Evolutionary conservation across 2,329 filamentous ascomycete genomes (phyloP).

Genomic region (Zasmidium angulare): DNA sequence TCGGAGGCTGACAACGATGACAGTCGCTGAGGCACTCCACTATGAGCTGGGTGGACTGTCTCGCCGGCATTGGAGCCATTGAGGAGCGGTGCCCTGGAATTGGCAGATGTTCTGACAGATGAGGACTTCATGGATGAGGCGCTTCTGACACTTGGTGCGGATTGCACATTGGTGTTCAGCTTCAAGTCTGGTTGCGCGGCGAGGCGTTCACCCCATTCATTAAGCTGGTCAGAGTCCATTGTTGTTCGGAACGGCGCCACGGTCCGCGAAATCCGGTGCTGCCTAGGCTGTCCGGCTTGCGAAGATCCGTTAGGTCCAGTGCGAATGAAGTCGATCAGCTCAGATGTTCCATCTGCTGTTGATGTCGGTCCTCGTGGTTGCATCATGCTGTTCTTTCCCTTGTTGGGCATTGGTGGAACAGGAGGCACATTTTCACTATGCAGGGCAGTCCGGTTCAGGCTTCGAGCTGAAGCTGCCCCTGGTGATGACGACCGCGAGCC

Average conservation of each 20-base stretch:
- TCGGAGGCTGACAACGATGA: constrained; percentile 4
- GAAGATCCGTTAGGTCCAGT: constrained; percentile 66
- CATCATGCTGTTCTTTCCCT: constrained; percentile 22
- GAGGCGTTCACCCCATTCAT: constrained; percentile 33
- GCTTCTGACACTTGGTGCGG: constrained; percentile 15
- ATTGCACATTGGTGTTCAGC: constrained; percentile 18
- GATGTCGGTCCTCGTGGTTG: constrained; percentile 57
- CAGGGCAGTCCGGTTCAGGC: constrained; percentile 15
- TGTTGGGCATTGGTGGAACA: constrained; percentile 27
- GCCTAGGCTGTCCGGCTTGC: constrained; percentile 27
- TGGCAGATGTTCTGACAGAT: constrained; percentile 39
- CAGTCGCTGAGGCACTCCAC: constrained; percentile 16
- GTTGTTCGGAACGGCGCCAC: constrained; percentile 83
- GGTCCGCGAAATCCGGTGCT: constrained; percentile 74
- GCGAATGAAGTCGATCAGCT: constrained; percentile 93
- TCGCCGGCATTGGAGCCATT: constrained; percentile 10
- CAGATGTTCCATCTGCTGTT: constrained; percentile 64
- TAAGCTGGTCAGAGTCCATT: constrained; percentile 80
- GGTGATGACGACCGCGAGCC: constrained; percentile 26
- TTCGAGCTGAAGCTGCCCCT: constrained; percentile 20
- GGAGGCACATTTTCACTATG: constrained; percentile 27
- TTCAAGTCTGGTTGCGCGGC: constrained; percentile 21
- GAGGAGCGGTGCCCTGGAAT: constrained; percentile 37
- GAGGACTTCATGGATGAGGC: constrained; percentile 19
- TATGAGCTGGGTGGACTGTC: constrained; percentile 18